These are phyloP conservation scores for Vanilla planifolia DNA, from an alignment of 106 monocot genomes.

Conservation along the genomic window DNA sequence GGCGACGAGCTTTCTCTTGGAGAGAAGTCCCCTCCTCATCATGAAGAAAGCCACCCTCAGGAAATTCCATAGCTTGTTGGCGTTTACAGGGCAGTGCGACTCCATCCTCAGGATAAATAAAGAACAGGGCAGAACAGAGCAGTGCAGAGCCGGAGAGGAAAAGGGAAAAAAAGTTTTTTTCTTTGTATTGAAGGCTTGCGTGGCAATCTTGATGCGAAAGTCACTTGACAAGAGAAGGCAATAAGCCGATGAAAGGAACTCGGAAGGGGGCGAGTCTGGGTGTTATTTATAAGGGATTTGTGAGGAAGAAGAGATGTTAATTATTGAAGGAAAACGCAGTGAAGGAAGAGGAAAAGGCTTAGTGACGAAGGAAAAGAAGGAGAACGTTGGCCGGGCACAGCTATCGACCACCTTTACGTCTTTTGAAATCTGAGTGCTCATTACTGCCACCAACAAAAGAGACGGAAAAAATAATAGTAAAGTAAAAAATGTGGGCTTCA, in stretches of 20 bases:
- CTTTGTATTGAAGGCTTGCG: no score
- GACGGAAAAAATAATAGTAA: no score
- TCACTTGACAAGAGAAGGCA: neutral
- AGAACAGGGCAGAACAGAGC: neutral
- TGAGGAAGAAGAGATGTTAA: neutral
- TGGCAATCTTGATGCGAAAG: no score
- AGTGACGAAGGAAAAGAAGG: conserved; percentile 9
- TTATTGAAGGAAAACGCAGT: neutral
- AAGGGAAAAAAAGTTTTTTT: neutral
- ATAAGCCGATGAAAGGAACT: conserved; percentile 3
- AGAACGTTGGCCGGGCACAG: neutral
- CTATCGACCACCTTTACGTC: no score
- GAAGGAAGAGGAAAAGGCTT: conserved; percentile 1
- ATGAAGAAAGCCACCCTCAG: conserved; percentile 55
- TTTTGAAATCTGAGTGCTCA: no score
- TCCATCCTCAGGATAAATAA: conserved; percentile 26
- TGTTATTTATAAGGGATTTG: conserved; percentile 6
- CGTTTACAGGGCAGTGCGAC: conserved; percentile 16
- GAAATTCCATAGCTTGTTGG: conserved; percentile 47
- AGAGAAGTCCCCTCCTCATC: conserved; percentile 49
- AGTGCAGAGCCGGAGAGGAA: neutral
- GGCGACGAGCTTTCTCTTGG: conserved; percentile 60
- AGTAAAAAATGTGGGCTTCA: no score
- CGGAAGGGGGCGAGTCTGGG: neutral
- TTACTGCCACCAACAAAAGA: no score